Conservation (phyloP, 163 green algal species). For the Scenedesmus sp. region DNA sequence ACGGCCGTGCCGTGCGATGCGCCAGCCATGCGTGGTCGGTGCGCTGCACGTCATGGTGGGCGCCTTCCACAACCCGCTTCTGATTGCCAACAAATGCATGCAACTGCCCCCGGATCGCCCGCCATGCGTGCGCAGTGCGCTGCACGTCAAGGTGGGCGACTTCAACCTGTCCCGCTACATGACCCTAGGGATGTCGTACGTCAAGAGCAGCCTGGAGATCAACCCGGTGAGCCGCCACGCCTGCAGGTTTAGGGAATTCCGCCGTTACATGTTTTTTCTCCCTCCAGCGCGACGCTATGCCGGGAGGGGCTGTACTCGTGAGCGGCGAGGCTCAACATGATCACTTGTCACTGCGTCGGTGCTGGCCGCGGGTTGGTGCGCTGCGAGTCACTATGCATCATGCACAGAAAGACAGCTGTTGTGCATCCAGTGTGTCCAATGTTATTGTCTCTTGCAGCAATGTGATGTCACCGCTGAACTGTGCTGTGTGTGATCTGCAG, state of each 20-base stretch:
- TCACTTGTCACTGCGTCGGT: too few species aligned
- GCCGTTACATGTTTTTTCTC: background rate
- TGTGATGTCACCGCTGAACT: background rate
- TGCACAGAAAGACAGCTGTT: too few species aligned
- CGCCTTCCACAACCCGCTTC: slow-evolving; percentile 68
- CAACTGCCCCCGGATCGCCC: background rate
- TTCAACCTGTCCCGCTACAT: slow-evolving; percentile 63
- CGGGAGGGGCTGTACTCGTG: too few species aligned
- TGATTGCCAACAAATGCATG: background rate
- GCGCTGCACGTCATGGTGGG: slow-evolving; percentile 71
- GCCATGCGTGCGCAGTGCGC: background rate
- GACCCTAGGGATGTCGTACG: background rate
- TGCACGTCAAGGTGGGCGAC: slow-evolving; percentile 77
- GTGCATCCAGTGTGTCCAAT: too few species aligned
- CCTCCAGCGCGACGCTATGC: too few species aligned
- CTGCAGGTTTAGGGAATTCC: background rate
- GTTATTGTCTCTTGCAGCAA: background rate
- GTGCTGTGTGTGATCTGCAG: background rate
- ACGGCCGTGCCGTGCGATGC: background rate
- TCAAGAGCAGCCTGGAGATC: slow-evolving; percentile 41
- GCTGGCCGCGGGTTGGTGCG: too few species aligned
- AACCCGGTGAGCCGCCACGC: slow-evolving; percentile 43
- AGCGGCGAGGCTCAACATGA: too few species aligned
- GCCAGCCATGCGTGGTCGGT: background rate
- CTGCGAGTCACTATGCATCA: too few species aligned